phyloP scores from a whole-genome alignment of 2,329 filamentous ascomycete species.

The Aplosporella prunicola region DNA sequence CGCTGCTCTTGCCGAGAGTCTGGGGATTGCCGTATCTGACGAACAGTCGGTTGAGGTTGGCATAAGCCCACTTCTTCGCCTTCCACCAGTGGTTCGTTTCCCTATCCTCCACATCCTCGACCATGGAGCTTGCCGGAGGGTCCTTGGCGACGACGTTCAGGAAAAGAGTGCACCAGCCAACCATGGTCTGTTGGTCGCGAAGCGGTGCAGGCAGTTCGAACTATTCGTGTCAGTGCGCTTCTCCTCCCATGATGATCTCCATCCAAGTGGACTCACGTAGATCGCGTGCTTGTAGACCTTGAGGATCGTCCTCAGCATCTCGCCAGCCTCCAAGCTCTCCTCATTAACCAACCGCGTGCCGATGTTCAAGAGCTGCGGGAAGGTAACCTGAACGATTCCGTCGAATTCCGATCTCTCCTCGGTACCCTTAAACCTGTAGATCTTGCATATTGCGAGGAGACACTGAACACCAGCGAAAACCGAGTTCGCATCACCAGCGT shows the following conservation, averaged over 20 bases:
- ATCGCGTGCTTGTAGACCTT: conserved; percentile 98
- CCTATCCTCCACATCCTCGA: conserved; percentile 71
- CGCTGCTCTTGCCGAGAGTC: conserved; percentile 62
- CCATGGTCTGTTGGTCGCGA: conserved; percentile 71
- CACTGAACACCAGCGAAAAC: conserved; percentile 93
- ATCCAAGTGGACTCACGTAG: conserved; percentile 55
- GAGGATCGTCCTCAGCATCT: conserved; percentile 90
- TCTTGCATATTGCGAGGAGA: conserved; percentile 84
- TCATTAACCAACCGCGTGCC: conserved; percentile 84
- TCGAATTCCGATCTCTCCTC: conserved; percentile 81
- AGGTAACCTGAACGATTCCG: conserved; percentile 83
- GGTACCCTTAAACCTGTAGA: conserved; percentile 87
- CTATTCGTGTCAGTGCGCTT: no score
- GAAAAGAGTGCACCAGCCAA: conserved; percentile 95
- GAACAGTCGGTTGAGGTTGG: conserved; percentile 91
- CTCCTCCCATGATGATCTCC: conserved; percentile 13
- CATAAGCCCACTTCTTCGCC: conserved; percentile 98
- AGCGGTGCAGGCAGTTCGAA: conserved; percentile 76
- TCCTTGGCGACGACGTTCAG: conserved; percentile 80
- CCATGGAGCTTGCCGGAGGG: conserved; percentile 68
- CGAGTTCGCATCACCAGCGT: conserved; percentile 73
- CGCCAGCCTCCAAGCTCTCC: conserved; percentile 85
- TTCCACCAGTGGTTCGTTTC: conserved; percentile 99
- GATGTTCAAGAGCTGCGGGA: conserved; percentile 77
- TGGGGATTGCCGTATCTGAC: conserved; percentile 90